Conservation (phyloP, 768 basidiomycete species). For the Dacryopinax spathularia region DNA sequence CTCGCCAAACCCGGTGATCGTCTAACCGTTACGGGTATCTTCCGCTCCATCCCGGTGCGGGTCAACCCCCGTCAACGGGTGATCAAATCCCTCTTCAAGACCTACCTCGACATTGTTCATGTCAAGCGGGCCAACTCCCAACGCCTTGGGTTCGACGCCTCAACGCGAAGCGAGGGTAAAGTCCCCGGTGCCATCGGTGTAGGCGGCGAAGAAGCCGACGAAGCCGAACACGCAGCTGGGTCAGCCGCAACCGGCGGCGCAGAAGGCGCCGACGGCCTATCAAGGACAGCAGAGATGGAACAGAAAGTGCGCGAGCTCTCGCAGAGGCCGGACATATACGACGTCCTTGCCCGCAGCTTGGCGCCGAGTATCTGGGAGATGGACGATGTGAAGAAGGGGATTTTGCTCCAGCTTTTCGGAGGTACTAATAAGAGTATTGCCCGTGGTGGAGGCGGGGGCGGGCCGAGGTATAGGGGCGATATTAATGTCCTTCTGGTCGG, state of each 20-base stretch:
- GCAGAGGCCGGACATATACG: slow-evolving; percentile 67
- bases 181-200: slow-evolving; percentile 59
- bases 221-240: slow-evolving; percentile 36
- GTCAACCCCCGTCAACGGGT: slow-evolving; percentile 83
- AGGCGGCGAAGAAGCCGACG: slow-evolving; percentile 44
- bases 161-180: slow-evolving; percentile 55
- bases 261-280: slow-evolving; percentile 25
- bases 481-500: slow-evolving; percentile 96
- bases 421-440: slow-evolving; percentile 95
- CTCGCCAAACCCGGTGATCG: slow-evolving; percentile 93
- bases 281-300: slow-evolving; percentile 54
- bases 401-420: slow-evolving; percentile 87
- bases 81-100: slow-evolving; percentile 94
- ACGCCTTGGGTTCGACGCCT: slow-evolving; percentile 61
- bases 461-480: slow-evolving; percentile 91
- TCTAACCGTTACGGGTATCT: slow-evolving; percentile 81
- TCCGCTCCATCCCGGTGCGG: slow-evolving; percentile 87
- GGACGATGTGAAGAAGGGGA: slow-evolving; percentile 99
- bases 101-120: slow-evolving; percentile 91
- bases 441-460: slow-evolving; percentile 85
- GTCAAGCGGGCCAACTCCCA: slow-evolving; percentile 55
- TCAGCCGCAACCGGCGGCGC: slow-evolving; percentile 19
- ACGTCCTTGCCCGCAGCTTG: slow-evolving; percentile 64
- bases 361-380: slow-evolving; percentile 95
- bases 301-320: slow-evolving; percentile 60